phyloP scores from a whole-genome alignment of 768 basidiomycete genomes.

The Kwoniella sp. region DNA sequence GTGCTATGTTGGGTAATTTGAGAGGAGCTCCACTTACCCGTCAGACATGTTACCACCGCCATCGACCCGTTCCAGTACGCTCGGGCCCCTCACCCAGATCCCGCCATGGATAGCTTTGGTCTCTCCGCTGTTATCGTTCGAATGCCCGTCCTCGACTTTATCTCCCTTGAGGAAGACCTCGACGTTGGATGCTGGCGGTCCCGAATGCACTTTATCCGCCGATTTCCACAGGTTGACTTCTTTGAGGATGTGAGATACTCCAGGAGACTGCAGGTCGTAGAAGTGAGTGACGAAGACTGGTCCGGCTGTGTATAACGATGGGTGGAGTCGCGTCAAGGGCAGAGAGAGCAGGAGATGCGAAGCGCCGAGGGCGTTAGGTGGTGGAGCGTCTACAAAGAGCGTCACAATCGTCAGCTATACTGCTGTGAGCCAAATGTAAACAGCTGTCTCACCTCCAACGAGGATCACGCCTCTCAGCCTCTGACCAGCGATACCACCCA shows the following conservation, averaged over 20 bases:
- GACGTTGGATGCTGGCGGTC: slow-evolving; percentile 81
- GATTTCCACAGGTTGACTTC: slow-evolving; percentile 41
- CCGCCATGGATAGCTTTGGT: slow-evolving; percentile 27
- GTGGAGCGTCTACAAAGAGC: slow-evolving; percentile 23
- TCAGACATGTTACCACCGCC: slow-evolving; percentile 55
- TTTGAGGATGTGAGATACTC: slow-evolving; percentile 48
- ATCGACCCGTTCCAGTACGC: slow-evolving; percentile 65
- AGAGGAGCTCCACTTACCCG: slow-evolving; percentile 31
- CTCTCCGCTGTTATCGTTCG: slow-evolving; percentile 1
- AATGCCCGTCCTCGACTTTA: slow-evolving; percentile 67
- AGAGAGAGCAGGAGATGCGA: slow-evolving; percentile 75
- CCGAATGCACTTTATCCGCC: slow-evolving; percentile 61
- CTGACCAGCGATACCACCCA: slow-evolving; percentile 65
- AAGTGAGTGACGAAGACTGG: slow-evolving; percentile 82
- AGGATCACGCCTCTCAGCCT: slow-evolving; percentile 71
- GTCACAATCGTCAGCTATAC: slow-evolving; percentile 6
- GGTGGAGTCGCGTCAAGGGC: slow-evolving; percentile 67
- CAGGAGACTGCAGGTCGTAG: slow-evolving; percentile 73
- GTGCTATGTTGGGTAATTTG: not conserved
- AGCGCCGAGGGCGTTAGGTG: slow-evolving; percentile 52
- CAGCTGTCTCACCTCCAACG: slow-evolving; percentile 64
- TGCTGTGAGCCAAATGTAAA: no score
- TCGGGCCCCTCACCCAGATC: slow-evolving; percentile 69
- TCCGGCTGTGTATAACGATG: slow-evolving; percentile 67
- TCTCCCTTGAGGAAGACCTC: slow-evolving; percentile 78